phyloP scores from a whole-genome alignment of 2,329 filamentous ascomycete genomes.

The Botrytis fabae region DNA sequence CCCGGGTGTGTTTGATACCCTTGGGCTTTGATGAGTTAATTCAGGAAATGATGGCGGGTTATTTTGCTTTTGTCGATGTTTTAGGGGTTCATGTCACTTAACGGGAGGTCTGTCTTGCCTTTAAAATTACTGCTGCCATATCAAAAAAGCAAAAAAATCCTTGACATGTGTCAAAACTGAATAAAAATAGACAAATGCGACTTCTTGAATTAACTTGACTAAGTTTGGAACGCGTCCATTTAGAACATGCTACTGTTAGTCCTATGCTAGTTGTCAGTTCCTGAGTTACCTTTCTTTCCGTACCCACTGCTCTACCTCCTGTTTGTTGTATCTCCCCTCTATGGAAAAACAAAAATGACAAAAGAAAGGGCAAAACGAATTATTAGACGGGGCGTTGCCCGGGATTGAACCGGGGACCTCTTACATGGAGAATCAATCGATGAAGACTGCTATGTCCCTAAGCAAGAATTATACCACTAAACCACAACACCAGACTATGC shows the following conservation, averaged over 20 bases:
- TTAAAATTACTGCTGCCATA: not conserved
- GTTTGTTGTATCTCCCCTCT: not conserved
- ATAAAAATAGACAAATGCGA: not conserved
- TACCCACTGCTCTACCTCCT: not conserved
- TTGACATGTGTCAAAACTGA: not conserved
- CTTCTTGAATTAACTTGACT: not conserved
- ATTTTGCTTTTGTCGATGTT: not conserved
- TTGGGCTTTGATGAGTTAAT: not conserved
- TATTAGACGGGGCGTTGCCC: not conserved
- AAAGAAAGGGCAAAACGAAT: not conserved
- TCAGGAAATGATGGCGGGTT: not conserved
- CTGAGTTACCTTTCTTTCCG: not conserved
- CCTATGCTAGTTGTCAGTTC: not conserved
- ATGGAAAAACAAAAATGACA: not conserved
- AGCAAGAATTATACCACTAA: conserved; percentile 26
- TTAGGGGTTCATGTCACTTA: not conserved
- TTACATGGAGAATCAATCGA: conserved; percentile 4
- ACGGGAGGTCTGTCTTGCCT: not conserved
- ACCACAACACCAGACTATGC: not conserved
- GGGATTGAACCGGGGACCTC: conserved; percentile 25
- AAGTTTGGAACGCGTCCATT: not conserved
- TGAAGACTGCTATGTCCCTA: not conserved
- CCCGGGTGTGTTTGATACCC: not conserved
- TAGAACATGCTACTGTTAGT: not conserved
- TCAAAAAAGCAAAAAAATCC: not conserved